Evolutionary conservation across 1,284 basidiomycete species (phyloP), one percentile per base, ranked within the genome.

Genomic region (Phlebopus sp.): DNA sequence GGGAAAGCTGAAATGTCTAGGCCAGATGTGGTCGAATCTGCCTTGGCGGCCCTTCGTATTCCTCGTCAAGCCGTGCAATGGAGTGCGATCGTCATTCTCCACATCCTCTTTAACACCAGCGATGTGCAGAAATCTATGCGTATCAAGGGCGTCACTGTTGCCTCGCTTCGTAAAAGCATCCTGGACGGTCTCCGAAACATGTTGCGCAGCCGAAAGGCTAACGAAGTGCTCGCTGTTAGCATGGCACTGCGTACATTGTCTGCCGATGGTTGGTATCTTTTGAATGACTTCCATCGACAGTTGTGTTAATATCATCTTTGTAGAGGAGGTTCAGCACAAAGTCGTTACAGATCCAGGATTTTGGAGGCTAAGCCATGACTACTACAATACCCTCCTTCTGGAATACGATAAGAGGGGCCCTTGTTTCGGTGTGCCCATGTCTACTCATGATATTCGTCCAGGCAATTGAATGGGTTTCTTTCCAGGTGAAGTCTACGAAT

Each of bases 401-500:
- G 43, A 49, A 2, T 48, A 52, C 8, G 58, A 51, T 11, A 48
- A 50, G 21, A 49, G 51, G 45, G 46, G 58, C 2, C 53, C 51
- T 0, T 42, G 42, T 5, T 49, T 41, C 3, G 49, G 62, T 62
- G 13, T 27, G 58, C 50, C 15, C 17, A 5, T 13, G 17, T 14
- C 37, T 34, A 5, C 17, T 6, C 8, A 14, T 5, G 7, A 30
- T 13, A 19, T 2, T n/a, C 6, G n/a, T 17, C 11, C 17, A n/a
- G 19, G 9, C 11, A 35, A 2, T 4, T n/a, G 15, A 23, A 37
- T 49, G 29, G 51, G 19, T 37, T 3, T 13, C 29, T 37, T 10
- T 15, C 6, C 41, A 62, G 60, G 50, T 1, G 61, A 62, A 42
- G 60, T 62, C 9, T 64, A 63, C 23, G 36, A 52, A 19, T 54